These are phyloP conservation scores for Crithidia bombi DNA, from an alignment of 208 protist species.

Conservation along the genomic window DNA sequence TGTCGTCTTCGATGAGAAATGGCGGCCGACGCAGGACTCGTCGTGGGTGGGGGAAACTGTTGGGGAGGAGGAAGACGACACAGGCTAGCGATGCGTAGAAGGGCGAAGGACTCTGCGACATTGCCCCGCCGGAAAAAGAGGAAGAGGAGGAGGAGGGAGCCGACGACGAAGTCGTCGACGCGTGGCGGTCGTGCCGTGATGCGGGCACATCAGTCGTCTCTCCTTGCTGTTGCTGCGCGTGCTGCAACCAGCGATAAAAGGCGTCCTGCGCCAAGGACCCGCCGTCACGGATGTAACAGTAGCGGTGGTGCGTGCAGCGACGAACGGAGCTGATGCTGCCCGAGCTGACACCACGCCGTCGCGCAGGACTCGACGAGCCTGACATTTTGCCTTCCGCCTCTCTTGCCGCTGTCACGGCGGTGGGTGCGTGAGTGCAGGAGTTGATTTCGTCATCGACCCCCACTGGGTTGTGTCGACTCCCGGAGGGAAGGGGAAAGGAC, in stretches of 20 bases:
- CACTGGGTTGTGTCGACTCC: no score
- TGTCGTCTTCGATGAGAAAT: constrained; percentile 83
- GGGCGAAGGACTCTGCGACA: constrained; percentile 46
- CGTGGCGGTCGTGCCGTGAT: not conserved
- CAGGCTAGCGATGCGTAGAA: constrained; percentile 73
- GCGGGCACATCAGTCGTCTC: no score
- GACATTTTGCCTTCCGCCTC: not conserved
- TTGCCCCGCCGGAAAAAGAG: not conserved
- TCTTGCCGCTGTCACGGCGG: not conserved
- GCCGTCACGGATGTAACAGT: constrained; percentile 84
- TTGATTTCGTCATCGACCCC: not conserved
- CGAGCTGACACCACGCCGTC: constrained; percentile 22
- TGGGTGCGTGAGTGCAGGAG: not conserved
- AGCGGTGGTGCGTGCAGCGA: constrained; percentile 74
- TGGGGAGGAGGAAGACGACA: constrained; percentile 75
- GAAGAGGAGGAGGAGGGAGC: not conserved
- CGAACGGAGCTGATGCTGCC: constrained; percentile 41
- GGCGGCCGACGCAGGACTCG: constrained; percentile 61
- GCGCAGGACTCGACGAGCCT: not conserved
- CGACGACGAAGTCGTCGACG: not conserved
- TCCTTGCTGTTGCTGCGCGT: constrained; percentile 2
- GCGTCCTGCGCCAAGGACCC: constrained; percentile 47
- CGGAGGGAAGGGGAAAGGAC: not conserved
- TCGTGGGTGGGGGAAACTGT: constrained; percentile 72
- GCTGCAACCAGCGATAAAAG: constrained; percentile 70